Conservation (phyloP, 2,329 filamentous ascomycete species). For the Clonostachys rhizophaga region DNA sequence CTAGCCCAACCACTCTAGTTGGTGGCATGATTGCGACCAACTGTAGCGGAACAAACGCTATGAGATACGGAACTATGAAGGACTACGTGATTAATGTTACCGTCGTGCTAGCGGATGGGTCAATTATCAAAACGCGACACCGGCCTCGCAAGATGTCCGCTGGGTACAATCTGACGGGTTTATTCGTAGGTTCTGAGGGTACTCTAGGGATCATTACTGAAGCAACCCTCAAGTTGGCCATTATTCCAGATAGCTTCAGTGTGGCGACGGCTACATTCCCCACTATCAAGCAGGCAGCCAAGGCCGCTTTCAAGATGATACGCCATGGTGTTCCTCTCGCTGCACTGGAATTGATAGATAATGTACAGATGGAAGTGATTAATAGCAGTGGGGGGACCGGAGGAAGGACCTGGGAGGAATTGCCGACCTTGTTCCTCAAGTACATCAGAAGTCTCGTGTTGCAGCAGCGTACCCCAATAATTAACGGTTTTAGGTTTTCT, state of each 20-base stretch:
- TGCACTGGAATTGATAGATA: conserved; percentile 61
- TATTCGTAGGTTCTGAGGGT: conserved; percentile 69
- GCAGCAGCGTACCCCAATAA: conserved; percentile 10
- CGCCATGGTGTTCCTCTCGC: conserved; percentile 61
- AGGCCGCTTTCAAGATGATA: conserved; percentile 60
- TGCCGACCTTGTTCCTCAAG: conserved; percentile 71
- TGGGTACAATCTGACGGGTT: conserved; percentile 65
- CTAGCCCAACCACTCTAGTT: conserved; percentile 54
- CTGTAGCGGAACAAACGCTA: conserved; percentile 57
- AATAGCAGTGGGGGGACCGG: conserved; percentile 58
- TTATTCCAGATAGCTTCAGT: conserved; percentile 57
- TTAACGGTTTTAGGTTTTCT: conserved; percentile 38
- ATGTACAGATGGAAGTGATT: conserved; percentile 63
- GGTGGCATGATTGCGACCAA: conserved; percentile 64
- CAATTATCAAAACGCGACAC: conserved; percentile 59
- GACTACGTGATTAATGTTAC: conserved; percentile 71
- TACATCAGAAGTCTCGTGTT: conserved; percentile 5
- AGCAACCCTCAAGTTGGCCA: conserved; percentile 62
- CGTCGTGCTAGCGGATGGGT: conserved; percentile 65
- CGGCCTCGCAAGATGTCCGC: conserved; percentile 66
- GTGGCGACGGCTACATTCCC: conserved; percentile 62
- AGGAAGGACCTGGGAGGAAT: conserved; percentile 58
- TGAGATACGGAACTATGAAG: conserved; percentile 70
- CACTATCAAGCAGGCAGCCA: conserved; percentile 55
- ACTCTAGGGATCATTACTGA: conserved; percentile 69